These are phyloP conservation scores for Leersia perrieri DNA, from an alignment of 176 grass and related monocot species.

Conservation along the genomic window DNA sequence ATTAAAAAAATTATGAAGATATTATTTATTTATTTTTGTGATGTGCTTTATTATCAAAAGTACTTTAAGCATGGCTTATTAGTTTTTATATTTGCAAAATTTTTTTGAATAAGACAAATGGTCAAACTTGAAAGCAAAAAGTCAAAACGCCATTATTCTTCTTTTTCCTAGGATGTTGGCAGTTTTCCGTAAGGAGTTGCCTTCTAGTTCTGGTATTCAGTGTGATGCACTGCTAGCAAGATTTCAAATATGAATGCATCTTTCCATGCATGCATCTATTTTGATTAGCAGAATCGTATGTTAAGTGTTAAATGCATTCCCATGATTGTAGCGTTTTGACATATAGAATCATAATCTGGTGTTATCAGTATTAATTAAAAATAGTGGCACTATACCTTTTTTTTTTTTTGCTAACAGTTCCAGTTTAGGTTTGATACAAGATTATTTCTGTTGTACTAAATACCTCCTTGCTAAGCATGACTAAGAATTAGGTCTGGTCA, in stretches of 20 bases:
- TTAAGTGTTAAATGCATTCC: no score
- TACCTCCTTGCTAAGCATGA: neutral
- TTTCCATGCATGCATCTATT: neutral
- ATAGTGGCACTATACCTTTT: neutral
- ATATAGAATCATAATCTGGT: neutral
- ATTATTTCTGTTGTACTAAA: neutral
- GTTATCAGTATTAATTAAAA: constrained; percentile 12
- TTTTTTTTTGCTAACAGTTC: neutral
- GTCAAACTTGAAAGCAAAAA: no score
- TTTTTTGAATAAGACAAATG: no score
- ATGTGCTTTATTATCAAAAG: no score
- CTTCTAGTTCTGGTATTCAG: neutral
- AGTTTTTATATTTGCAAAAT: no score
- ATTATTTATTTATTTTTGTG: no score
- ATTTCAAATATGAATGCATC: constrained; percentile 8
- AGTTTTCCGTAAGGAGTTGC: constrained; percentile 1
- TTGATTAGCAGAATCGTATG: no score
- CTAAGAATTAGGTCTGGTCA: neutral
- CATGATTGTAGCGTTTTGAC: neutral
- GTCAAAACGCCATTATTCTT: no score
- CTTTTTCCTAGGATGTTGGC: constrained; percentile 3
- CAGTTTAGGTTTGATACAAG: neutral
- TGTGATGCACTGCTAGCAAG: neutral
- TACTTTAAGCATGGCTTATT: no score
- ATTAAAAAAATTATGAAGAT: no score